Conservation (phyloP, 345 rosid species). For the Gossypium ekmanianum region DNA sequence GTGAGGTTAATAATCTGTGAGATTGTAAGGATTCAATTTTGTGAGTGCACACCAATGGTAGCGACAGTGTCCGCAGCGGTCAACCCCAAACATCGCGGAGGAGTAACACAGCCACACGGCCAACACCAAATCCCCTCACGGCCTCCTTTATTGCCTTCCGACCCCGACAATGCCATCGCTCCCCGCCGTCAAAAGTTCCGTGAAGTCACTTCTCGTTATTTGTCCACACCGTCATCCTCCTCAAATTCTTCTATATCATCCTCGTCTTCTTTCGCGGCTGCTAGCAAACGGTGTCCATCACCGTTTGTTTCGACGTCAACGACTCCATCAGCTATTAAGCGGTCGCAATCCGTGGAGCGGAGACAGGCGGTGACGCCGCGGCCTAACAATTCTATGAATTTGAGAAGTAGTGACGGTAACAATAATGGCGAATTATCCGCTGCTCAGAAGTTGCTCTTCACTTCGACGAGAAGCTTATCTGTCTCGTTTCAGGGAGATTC, state of each 20-base stretch:
- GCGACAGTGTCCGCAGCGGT: slow-evolving; percentile 57
- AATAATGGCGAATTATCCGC: slow-evolving; percentile 38
- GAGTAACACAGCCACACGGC: slow-evolving; percentile 17
- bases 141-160: slow-evolving; percentile 64
- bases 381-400: slow-evolving; percentile 32
- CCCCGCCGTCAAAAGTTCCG: slow-evolving; percentile 63
- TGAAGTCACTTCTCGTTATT: slow-evolving; percentile 77
- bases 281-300: slow-evolving; percentile 54
- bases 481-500: slow-evolving; percentile 84
- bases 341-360: slow-evolving; percentile 74
- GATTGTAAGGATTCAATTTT: slow-evolving; percentile 27
- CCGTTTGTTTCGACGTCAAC: slow-evolving; percentile 45
- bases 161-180: slow-evolving; percentile 56
- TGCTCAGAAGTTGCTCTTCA: slow-evolving; percentile 60
- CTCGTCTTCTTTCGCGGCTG: slow-evolving; percentile 24
- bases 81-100: slow-evolving; percentile 33
- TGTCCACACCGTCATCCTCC: slow-evolving; percentile 39
- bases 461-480: slow-evolving; percentile 72
- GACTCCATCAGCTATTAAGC: slow-evolving; percentile 36
- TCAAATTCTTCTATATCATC: slow-evolving; percentile 33
- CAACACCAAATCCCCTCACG: slow-evolving; percentile 33
- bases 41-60: slow-evolving; percentile 45
- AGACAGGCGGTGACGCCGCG: slow-evolving; percentile 57
- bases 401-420: slow-evolving; percentile 23
- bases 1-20: slow-evolving; percentile 19